Conservation (phyloP, 345 rosid species). For the Linum lewisii region DNA sequence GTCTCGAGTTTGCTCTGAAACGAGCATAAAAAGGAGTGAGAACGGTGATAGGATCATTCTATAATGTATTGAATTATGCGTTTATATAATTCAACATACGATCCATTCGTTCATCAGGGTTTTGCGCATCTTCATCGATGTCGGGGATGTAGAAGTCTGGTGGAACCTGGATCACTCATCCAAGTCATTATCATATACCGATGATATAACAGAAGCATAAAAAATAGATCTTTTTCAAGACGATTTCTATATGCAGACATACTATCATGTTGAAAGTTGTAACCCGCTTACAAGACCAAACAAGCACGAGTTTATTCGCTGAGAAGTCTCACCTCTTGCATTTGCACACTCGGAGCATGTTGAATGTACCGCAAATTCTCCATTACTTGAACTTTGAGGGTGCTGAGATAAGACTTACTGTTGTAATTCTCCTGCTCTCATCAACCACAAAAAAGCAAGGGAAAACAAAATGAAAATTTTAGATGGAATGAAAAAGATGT, state of each 20-base stretch:
- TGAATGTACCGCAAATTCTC: constrained; percentile 86
- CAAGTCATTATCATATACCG: neutral
- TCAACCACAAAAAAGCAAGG: constrained; percentile 12
- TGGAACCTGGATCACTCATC: constrained; percentile 53
- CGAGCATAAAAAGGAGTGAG: constrained; percentile 1
- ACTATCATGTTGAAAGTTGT: too few relatives aligned
- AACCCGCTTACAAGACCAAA: neutral
- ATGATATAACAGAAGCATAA: neutral
- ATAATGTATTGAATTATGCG: too few relatives aligned
- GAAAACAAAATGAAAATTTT: neutral
- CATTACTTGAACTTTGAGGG: constrained; percentile 79
- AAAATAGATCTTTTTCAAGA: too few relatives aligned
- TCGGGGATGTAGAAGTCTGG: constrained; percentile 93
- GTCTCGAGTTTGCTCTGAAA: constrained; percentile 79
- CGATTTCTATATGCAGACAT: too few relatives aligned
- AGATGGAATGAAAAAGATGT: neutral
- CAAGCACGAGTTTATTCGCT: neutral
- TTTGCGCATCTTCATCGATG: constrained; percentile 81
- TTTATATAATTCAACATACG: constrained; percentile 44
- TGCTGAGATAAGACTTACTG: constrained; percentile 73
- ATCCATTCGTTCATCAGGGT: constrained; percentile 74
- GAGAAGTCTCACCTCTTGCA: constrained; percentile 73
- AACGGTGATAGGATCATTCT: too few relatives aligned
- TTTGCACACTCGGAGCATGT: constrained; percentile 89
- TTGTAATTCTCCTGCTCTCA: constrained; percentile 74